Conservation (phyloP, 805 yeast genomes). For the Yarrowia keelungensis region DNA sequence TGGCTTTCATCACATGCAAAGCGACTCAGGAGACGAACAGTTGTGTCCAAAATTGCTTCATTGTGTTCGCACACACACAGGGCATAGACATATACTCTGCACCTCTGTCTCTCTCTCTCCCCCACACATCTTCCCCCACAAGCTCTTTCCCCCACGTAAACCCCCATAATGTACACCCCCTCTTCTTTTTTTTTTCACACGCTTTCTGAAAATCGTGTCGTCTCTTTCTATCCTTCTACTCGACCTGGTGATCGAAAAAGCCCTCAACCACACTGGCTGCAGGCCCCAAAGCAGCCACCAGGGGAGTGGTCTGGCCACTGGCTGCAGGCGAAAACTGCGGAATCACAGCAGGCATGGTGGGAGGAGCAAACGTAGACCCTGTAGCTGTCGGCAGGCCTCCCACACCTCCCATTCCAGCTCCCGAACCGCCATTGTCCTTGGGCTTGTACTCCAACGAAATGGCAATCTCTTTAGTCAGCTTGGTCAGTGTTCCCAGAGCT, state of each 20-base stretch:
- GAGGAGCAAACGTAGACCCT: slow-evolving; percentile 8
- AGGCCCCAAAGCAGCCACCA: slow-evolving; percentile 52
- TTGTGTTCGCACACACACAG: too few relatives aligned
- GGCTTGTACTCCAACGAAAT: slow-evolving; percentile 66
- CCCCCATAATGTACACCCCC: neutral
- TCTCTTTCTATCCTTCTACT: neutral
- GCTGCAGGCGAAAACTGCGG: slow-evolving; percentile 39
- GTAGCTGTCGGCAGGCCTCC: slow-evolving; percentile 16
- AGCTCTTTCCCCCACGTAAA: neutral
- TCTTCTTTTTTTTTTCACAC: neutral
- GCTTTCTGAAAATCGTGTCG: too few relatives aligned
- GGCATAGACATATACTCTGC: too few relatives aligned
- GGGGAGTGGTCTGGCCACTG: slow-evolving; percentile 50
- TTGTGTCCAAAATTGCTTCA: neutral
- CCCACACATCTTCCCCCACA: slow-evolving; percentile 1
- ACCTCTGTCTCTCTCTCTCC: neutral
- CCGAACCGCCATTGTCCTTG: slow-evolving; percentile 5
- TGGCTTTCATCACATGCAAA: too few relatives aligned
- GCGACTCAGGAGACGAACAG: neutral
- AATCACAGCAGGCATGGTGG: slow-evolving; percentile 39
- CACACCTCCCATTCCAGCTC: neutral
- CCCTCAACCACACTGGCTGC: slow-evolving; percentile 51
- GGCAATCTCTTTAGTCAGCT: slow-evolving; percentile 90
- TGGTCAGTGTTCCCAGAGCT: slow-evolving; percentile 78
- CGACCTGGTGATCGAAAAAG: slow-evolving; percentile 33